Percentiles rank a stretch among this genome's conserved stretches.
These are phyloP conservation scores for Brettanomyces nanus DNA, from an alignment of 805 yeast species.

Conservation along the genomic window DNA sequence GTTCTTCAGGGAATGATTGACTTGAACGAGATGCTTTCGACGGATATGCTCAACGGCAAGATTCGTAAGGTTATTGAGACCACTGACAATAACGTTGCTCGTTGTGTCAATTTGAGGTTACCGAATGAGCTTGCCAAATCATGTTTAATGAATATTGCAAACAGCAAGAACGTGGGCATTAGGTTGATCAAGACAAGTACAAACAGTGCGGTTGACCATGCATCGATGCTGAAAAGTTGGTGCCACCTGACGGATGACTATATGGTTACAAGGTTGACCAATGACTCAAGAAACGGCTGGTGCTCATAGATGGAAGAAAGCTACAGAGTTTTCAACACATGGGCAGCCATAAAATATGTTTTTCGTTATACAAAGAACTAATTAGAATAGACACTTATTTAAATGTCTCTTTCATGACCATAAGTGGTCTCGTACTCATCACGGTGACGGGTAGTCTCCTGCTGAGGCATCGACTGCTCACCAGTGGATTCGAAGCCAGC, in stretches of 20 bases:
- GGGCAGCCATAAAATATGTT: no score
- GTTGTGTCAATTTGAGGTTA: slow-evolving; percentile 12
- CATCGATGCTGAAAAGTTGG: slow-evolving; percentile 18
- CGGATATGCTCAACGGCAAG: slow-evolving; percentile 18
- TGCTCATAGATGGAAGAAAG: no score
- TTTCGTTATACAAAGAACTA: no score
- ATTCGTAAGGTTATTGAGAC: slow-evolving; percentile 18
- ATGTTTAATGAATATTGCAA: slow-evolving; percentile 6
- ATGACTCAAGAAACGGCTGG: slow-evolving; percentile 24
- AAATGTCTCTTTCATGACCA: no score
- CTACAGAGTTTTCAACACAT: no score
- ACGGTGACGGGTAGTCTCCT: not conserved
- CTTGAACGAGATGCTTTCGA: slow-evolving; percentile 14
- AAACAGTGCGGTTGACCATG: slow-evolving; percentile 5
- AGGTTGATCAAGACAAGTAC: slow-evolving; percentile 10
- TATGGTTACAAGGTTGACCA: slow-evolving; percentile 10
- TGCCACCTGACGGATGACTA: slow-evolving; percentile 12
- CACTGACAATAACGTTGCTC: slow-evolving; percentile 9
- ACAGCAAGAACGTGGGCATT: slow-evolving; percentile 7
- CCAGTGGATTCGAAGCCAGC: no score
- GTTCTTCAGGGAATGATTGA: slow-evolving; percentile 17
- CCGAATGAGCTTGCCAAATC: slow-evolving; percentile 15
- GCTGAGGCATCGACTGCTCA: not conserved
- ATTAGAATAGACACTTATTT: no score
- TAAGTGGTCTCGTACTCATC: no score